phyloP scores from a whole-genome alignment of 2,329 filamentous ascomycete genomes.

The Basipetospora sp. region DNA sequence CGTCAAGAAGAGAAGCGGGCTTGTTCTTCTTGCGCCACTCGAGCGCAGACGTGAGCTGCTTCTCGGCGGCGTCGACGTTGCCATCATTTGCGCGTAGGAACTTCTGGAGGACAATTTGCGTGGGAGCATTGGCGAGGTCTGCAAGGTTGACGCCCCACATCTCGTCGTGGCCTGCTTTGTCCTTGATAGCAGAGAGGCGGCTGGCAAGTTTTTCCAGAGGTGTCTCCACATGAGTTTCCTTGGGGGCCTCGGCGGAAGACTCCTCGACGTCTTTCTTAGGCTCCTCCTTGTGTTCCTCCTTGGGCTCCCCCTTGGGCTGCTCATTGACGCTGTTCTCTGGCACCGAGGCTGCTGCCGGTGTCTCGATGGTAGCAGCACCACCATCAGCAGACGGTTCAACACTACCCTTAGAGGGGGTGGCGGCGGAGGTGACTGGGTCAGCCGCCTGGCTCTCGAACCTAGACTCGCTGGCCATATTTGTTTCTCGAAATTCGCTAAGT shows the following conservation, averaged over 20 bases:
- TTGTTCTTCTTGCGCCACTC: conserved; percentile 69
- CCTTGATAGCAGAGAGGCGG: conserved; percentile 42
- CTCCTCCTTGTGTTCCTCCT: conserved; percentile 10
- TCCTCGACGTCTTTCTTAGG: conserved; percentile 5
- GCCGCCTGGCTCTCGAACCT: conserved; percentile 1
- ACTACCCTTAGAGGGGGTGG: not conserved
- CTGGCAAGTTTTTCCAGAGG: conserved; percentile 36
- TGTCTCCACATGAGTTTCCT: conserved; percentile 8
- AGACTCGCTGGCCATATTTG: not conserved
- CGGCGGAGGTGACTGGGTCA: not conserved
- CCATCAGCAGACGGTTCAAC: conserved; percentile 2
- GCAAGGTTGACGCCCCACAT: conserved; percentile 73
- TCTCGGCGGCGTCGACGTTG: conserved; percentile 56
- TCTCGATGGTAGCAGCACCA: not conserved
- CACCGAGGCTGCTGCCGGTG: not conserved
- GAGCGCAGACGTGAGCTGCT: conserved; percentile 65
- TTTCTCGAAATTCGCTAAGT: too few species aligned
- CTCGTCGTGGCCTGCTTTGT: conserved; percentile 49
- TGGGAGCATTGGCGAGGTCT: conserved; percentile 50
- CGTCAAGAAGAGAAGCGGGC: conserved; percentile 49
- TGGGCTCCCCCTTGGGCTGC: conserved; percentile 17
- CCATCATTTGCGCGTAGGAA: conserved; percentile 81
- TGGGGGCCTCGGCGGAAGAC: not conserved
- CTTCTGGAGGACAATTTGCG: conserved; percentile 77
- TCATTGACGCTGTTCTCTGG: not conserved